Evolutionary conservation across 1,284 basidiomycete genomes (phyloP), one percentile per base, ranked within the genome.

Genomic region (Moesziomyces globuligerus): DNA sequence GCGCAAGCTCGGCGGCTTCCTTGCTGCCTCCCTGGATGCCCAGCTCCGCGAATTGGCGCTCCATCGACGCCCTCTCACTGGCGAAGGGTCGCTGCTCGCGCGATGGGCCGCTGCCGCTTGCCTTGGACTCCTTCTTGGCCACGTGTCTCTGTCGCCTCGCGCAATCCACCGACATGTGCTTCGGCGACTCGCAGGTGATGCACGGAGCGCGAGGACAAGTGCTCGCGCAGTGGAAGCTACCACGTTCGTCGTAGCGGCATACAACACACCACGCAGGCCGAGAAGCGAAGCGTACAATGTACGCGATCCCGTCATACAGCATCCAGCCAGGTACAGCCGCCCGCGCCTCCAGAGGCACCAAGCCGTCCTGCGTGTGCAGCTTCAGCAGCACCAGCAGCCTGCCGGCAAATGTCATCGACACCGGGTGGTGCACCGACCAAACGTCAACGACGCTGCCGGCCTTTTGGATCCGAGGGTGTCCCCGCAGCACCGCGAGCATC

Each of bases 221-320:
- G 25, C 43, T 26, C 10, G 42, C 46, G 50, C 59, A 62, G 40
- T 69, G 58, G 42, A 69, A 69, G 7, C 36, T 21, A 8, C n/a
- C 53, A 0, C 4, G 3, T 18, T 48, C 47, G n/a, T 54, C 40
- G 47, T 54, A 59, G 5, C 66, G 52, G 44, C 66, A 69, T 17
- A 50, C 18, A 47, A 62, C 46, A 34, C 66, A 69, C 66, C 59
- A 69, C 9, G 43, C 47, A 1, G 59, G 59, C 4, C 66, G 66
- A 7, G 51, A 48, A 17, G 59, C 26, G 21, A 49, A 69, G 8
- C 47, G 54, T 0, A 69, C 66, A 17, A 69, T 46, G 24, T 69
- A 69, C 17, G 59, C 58, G 13, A 38, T 32, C 11, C 28, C 24
- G 21, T 51, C n/a, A 26, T 50, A 51, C 38, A 48, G 37, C 25